Evolutionary conservation across 352 stramenopile species (phyloP).

Genomic region (Phytophthora kernoviae): DNA sequence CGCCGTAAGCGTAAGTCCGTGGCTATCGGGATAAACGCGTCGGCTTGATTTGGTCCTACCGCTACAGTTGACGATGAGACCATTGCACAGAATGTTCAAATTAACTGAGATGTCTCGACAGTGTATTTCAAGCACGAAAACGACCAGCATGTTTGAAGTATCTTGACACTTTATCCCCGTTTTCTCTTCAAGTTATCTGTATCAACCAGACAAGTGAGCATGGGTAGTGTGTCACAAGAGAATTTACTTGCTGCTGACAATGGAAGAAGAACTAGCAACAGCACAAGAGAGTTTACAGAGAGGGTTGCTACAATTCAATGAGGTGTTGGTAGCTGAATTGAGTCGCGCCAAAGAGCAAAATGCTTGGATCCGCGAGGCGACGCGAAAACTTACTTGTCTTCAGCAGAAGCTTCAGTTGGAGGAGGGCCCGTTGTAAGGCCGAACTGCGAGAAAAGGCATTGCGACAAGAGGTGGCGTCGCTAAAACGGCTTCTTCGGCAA

Average conservation of each 20-base stretch:
- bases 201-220: too few relatives aligned
- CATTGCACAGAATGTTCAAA: not conserved
- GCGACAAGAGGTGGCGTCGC: not conserved
- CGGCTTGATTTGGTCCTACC: not conserved
- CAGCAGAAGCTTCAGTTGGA: not conserved
- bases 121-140: not conserved
- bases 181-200: not conserved
- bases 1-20: not conserved
- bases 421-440: not conserved
- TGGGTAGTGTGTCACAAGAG: too few relatives aligned
- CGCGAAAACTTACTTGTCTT: not conserved
- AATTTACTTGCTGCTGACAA: too few relatives aligned
- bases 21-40: not conserved
- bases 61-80: not conserved
- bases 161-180: not conserved
- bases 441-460: not conserved
- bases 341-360: not conserved
- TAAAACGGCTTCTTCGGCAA: conserved; percentile 4
- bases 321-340: not conserved
- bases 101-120: not conserved
- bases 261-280: not conserved
- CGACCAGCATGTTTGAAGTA: not conserved
- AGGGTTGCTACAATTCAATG: conserved; percentile 2
- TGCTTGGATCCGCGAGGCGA: not conserved
- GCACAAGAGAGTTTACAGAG: not conserved